phyloP scores from a whole-genome alignment of 148 eudicot species.

The Diospyros kaki region DNA sequence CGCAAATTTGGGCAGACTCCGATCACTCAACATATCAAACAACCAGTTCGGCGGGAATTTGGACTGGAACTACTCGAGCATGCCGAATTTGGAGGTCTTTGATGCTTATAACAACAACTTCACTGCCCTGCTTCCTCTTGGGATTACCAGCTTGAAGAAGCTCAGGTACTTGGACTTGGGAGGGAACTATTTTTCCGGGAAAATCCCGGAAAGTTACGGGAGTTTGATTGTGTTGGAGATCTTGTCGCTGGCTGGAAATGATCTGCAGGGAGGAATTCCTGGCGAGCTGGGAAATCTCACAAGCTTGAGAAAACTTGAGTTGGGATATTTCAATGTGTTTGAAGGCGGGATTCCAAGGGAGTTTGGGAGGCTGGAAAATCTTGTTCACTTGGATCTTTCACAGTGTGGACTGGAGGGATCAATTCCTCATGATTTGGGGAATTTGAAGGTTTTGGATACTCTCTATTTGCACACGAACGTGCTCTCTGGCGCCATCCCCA shows the following conservation, averaged over 20 bases:
- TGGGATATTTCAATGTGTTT: slow-evolving; percentile 69
- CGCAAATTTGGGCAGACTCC: slow-evolving; percentile 35
- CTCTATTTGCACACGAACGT: slow-evolving; percentile 56
- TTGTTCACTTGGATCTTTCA: slow-evolving; percentile 63
- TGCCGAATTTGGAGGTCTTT: slow-evolving; percentile 48
- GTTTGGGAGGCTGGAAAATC: slow-evolving; percentile 61
- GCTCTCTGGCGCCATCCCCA: slow-evolving; percentile 72
- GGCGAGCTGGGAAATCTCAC: slow-evolving; percentile 78
- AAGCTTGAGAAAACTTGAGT: slow-evolving; percentile 53
- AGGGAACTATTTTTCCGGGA: slow-evolving; percentile 73
- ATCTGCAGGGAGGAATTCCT: slow-evolving; percentile 71
- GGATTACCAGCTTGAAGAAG: slow-evolving; percentile 34
- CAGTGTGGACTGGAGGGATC: slow-evolving; percentile 58
- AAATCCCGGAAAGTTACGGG: slow-evolving; percentile 59
- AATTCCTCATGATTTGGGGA: slow-evolving; percentile 74
- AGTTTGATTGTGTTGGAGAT: slow-evolving; percentile 41
- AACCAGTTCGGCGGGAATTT: slow-evolving; percentile 50
- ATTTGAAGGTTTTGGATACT: slow-evolving; percentile 51
- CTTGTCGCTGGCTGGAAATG: slow-evolving; percentile 67
- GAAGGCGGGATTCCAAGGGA: slow-evolving; percentile 81
- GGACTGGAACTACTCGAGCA: slow-evolving; percentile 46
- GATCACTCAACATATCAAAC: slow-evolving; percentile 64
- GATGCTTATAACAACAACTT: slow-evolving; percentile 87
- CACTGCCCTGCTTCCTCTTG: slow-evolving; percentile 52
- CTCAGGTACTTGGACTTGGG: slow-evolving; percentile 78